Evolutionary conservation across 306 rosid species (phyloP).

Genomic region (Casuarina equisetifolia): DNA sequence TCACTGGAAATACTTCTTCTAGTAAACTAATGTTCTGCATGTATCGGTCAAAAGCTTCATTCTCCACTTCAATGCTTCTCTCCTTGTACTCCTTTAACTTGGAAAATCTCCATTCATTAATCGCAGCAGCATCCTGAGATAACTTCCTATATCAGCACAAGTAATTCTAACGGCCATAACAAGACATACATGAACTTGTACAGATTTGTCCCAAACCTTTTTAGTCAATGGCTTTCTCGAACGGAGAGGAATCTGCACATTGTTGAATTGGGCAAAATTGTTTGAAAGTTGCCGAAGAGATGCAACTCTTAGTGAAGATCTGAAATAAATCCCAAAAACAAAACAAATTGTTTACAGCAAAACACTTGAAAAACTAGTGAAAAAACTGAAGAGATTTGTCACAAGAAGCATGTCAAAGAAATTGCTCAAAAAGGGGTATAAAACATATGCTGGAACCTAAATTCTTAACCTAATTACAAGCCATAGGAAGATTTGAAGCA

Average conservation of each 20-base stretch:
- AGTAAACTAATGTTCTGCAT: conserved; percentile 75
- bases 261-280: conserved; percentile 90
- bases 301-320: conserved; percentile 71
- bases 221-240: conserved; percentile 82
- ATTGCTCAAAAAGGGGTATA: not conserved
- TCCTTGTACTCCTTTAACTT: conserved; percentile 81
- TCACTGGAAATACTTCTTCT: conserved; percentile 73
- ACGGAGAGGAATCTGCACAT: conserved; percentile 64
- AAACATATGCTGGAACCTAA: conserved; percentile 18
- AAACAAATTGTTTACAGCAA: conserved; percentile 15
- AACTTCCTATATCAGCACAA: conserved; percentile 36
- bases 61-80: conserved; percentile 67
- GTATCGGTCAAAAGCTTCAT: conserved; percentile 87
- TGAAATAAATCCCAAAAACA: conserved; percentile 45
- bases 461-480: not conserved
- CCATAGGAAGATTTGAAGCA: not conserved
- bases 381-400: conserved; percentile 14
- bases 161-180: conserved; percentile 5
- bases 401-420: conserved; percentile 23
- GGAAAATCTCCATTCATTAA: conserved; percentile 94
- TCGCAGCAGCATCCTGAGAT: conserved; percentile 82
- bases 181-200: conserved; percentile 14
- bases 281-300: conserved; percentile 85
- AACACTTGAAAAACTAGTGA: conserved; percentile 15
- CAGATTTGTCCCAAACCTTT: conserved; percentile 55